Evolutionary conservation across 805 yeast genomes (phyloP).

Genomic region (Myxozyma neotropica): DNA sequence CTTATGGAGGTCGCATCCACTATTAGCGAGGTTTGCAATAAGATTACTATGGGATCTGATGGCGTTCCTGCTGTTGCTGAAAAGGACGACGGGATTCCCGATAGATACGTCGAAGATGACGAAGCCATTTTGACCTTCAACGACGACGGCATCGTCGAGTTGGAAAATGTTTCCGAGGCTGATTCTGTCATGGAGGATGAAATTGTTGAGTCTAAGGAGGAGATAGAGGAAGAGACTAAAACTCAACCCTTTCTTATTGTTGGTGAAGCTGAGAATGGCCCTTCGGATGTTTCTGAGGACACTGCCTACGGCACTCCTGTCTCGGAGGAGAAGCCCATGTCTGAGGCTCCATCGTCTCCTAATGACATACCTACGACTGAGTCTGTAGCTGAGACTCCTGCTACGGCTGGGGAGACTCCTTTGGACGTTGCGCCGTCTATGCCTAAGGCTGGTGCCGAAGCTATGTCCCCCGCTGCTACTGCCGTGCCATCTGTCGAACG

Average conservation of each 20-base stretch:
- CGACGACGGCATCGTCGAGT: not conserved
- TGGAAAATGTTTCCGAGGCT: not conserved
- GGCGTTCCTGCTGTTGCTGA: not conserved
- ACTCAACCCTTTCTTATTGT: conserved; percentile 1
- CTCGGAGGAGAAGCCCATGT: conserved; percentile 17
- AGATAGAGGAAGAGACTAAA: not conserved
- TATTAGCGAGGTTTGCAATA: conserved; percentile 26
- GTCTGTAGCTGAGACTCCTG: conserved; percentile 4
- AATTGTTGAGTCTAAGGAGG: not conserved
- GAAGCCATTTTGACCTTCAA: conserved; percentile 1
- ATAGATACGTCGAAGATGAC: conserved; percentile 8
- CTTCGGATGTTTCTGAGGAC: conserved; percentile 23
- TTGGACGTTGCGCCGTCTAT: conserved; percentile 4
- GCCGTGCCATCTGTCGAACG: conserved; percentile 4
- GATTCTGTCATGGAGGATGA: conserved; percentile 5
- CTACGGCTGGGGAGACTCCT: not conserved
- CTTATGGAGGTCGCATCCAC: conserved; percentile 23
- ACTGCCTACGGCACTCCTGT: conserved; percentile 15
- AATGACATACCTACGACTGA: conserved; percentile 10
- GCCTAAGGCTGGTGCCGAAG: conserved; percentile 17
- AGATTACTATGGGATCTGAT: conserved; percentile 14
- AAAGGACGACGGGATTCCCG: conserved; percentile 8
- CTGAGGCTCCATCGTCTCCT: not conserved
- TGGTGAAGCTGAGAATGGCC: conserved; percentile 10
- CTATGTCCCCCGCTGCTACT: conserved; percentile 8